Evolutionary conservation across 495 filamentous ascomycete genomes (phyloP).

Genomic region (Beverwykella pulmonaria): DNA sequence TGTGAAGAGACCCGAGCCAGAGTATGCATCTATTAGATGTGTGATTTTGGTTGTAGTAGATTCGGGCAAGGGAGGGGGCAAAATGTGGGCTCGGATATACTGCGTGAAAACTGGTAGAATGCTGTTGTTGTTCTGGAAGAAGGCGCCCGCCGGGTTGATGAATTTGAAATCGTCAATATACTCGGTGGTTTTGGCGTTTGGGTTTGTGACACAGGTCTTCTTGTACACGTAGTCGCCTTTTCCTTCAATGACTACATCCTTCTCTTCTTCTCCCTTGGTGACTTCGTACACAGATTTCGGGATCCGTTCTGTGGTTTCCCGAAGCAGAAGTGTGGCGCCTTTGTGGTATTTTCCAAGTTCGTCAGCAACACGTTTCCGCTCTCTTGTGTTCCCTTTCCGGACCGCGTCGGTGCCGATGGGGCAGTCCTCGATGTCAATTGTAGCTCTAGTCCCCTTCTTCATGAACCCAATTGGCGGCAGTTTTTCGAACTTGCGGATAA

Average conservation of each 20-base stretch:
- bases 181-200: constrained; percentile 77
- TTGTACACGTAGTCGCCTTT: constrained; percentile 61
- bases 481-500: constrained; percentile 50
- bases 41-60: constrained; percentile 54
- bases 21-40: constrained; percentile 96
- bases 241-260: constrained; percentile 42
- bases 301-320: constrained; percentile 78
- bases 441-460: constrained; percentile 68
- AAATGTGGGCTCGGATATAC: constrained; percentile 83
- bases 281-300: constrained; percentile 51
- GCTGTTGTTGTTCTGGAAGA: constrained; percentile 99
- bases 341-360: constrained; percentile 72
- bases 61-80: constrained; percentile 48
- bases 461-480: constrained; percentile 90
- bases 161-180: constrained; percentile 86
- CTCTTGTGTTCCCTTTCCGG: constrained; percentile 69
- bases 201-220: constrained; percentile 84
- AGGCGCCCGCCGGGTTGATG: constrained; percentile 84
- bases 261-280: constrained; percentile 16
- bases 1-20: constrained; percentile 93
- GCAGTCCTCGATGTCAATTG: constrained; percentile 95
- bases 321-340: constrained; percentile 85
- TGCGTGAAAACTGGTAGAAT: constrained; percentile 88
- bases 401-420: constrained; percentile 90
- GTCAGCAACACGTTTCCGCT: constrained; percentile 68